Conservation (phyloP, 257 asterid species). For the Solanum dulcamara region DNA sequence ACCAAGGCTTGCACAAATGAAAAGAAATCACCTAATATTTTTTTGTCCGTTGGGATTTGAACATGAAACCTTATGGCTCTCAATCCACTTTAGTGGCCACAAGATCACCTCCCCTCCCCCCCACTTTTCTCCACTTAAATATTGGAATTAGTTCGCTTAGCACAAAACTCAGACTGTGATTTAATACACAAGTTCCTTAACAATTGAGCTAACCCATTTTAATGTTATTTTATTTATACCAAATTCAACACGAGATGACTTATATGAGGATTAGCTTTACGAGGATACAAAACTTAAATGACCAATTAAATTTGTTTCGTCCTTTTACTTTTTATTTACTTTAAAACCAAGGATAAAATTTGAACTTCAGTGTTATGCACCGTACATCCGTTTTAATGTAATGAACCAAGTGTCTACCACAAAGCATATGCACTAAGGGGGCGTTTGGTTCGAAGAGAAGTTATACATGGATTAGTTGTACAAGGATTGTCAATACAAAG, state of each 20-base stretch:
- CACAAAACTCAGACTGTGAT: background rate
- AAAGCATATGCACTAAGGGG: background rate
- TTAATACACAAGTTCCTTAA: background rate
- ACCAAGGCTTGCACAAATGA: background rate
- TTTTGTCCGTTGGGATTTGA: background rate
- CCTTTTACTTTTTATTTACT: background rate
- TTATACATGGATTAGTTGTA: background rate
- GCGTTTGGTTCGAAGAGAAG: background rate
- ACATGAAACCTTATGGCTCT: background rate
- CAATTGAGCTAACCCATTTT: background rate
- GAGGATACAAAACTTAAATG: background rate
- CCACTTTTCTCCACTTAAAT: background rate
- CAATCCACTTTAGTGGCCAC: background rate
- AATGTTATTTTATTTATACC: background rate
- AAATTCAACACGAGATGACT: background rate
- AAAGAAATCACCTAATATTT: background rate
- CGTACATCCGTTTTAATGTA: background rate
- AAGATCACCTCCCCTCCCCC: background rate
- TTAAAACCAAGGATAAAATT: background rate
- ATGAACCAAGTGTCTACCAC: background rate
- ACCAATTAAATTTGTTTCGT: background rate
- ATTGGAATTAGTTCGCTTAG: background rate
- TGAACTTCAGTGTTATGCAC: background rate
- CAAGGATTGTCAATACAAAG: background rate
- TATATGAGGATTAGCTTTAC: background rate